Evolutionary conservation across 176 grass and related monocot genomes (phyloP), one percentile per base, ranked within the genome.

Genomic region (Tillandsia leiboldiana): DNA sequence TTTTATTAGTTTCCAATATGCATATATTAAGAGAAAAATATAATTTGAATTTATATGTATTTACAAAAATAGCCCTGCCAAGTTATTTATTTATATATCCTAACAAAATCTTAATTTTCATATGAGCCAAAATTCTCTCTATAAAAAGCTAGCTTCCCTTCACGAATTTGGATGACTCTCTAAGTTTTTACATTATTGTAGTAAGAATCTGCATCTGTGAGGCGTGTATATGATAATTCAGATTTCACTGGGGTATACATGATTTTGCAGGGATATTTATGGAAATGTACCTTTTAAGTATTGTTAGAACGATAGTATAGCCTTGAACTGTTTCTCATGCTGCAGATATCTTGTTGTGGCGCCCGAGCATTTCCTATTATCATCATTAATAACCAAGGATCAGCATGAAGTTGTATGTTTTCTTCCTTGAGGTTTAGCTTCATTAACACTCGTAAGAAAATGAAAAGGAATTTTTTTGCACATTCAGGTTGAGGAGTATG

Each of bases 331-430:
- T 8, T 58, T 68, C 68, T 71, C 54, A 48, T 73, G 58, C 75
- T 87, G 78, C 81, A 97, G 93, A 75, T 92, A 92, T 76, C 81
- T 97, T 81, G 89, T 97, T 77, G 68, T 92, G 51, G 89, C 93
- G 67, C 93, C 89, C 72, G 93, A 97, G 79, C 86, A 90, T 86
- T 62, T 61, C 51, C 70, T 85, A 26, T 67, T 92, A 58, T 42
- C 86, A 22, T 87, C 86, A 79, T 77, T 97, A 70, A 87, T 76
- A 76, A 81, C 93, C 61, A 73, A 92, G 51, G 86, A 82, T 82
- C 89, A 92, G 48, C 72, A 49, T 77, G 73, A 64, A 57, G 33
- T 63, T 70, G 93, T 92, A 90, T 49, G 82, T 65, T 51, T 72
- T 27, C 23, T 65, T 68, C 59, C 18, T 83, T 49, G 9, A 83